Evolutionary conservation across 176 grass and related monocot species (phyloP), one percentile per base, ranked within the genome.

Genomic region (Phoenix dactylifera): DNA sequence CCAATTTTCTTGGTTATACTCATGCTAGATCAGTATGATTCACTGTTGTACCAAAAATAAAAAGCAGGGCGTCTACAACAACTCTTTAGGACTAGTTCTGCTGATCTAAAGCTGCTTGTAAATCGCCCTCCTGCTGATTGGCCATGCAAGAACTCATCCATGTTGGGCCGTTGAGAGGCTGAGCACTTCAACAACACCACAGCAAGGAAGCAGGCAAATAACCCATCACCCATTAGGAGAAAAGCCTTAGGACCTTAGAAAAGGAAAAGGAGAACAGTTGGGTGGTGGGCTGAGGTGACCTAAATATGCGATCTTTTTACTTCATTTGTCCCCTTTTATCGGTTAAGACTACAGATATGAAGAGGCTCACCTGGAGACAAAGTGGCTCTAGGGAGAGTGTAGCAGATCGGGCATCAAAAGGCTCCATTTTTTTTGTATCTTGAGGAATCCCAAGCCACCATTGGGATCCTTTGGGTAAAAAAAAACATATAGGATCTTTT

Each of bases 121-220:
- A 44, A 15, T 76, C 73, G 59, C 85, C 77, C 69, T 70, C 78
- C 35, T 17, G 32, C 66, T 86, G 84, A 64, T 92, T 92, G 7
- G 49, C 32, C 22, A 70, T 60, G 52, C 6, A 12, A 86, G 73
- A 32, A 85, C 30, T 58, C 93, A 72, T 92, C 93, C 50, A 84
- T 80, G 81, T 98, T 88, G 50, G 79, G 87, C 24, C 85, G 81
- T 65, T 85, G 87, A 26, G 73, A 80, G 69, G 63, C 71, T 26
- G 26, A 39, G 50, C 59, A 54, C 18, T 18, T 5, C 18, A 72
- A 25, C 14, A 72, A 58, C 39, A 26, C 50, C 5, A 63, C 3
- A 16, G 25, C 52, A 50, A 63, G 58, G 49, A 6, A 72, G 12
- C 51, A 54, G n/a, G 58, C 49, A 17, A 72, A 22, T 50, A 51